A percentile compares a stretch with the other conserved stretches of the same genome.
Conservation (phyloP, 306 rosid genomes). For the Cucumis sativus region Cucumber_9930_V3 NC_026658.2:4880501-4881000, state of each 20-base stretch:
- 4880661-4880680: too few relatives aligned
- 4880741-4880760: too few relatives aligned
- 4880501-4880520: too few relatives aligned
- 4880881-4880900: background rate
- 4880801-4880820: slow-evolving; percentile 1
- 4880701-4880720: background rate
- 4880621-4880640: background rate
- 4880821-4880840: background rate
- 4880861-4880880: background rate
- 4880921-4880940: background rate
- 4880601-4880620: background rate
- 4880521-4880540: background rate
- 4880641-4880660: too few relatives aligned
- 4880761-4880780: background rate
- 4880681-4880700: too few relatives aligned
- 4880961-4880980: background rate
- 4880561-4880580: background rate
- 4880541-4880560: background rate
- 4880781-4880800: background rate
- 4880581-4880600: background rate
- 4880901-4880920: background rate
- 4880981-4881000: background rate
- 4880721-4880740: background rate
- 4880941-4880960: slow-evolving; percentile 1
- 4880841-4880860: background rate